Evolutionary conservation across 768 basidiomycete genomes (phyloP).

Genomic region (Mycena haematopus): DNA sequence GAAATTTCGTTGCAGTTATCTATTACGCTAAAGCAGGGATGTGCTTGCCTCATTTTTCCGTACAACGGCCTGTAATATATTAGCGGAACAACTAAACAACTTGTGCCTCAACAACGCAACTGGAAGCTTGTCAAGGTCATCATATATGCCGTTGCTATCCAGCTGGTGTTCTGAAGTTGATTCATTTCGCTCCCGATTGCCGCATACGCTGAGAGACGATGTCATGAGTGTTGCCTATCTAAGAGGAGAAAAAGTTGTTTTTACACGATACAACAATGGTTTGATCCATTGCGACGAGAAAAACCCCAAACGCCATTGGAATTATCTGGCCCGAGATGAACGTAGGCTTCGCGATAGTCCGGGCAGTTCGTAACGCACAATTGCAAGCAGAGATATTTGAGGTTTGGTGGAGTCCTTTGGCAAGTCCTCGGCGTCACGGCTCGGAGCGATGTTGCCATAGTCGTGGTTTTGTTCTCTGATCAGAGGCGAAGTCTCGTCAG

Average conservation of each 20-base stretch:
- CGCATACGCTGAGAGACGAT: slow-evolving; percentile 49
- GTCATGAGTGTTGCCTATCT: not conserved
- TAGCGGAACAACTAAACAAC: not conserved
- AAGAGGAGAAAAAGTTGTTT: slow-evolving; percentile 9
- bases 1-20: slow-evolving; percentile 9
- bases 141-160: slow-evolving; percentile 71
- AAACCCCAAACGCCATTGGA: slow-evolving; percentile 55
- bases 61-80: slow-evolving; percentile 57
- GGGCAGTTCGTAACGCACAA: slow-evolving; percentile 34
- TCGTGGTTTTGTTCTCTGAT: slow-evolving; percentile 26
- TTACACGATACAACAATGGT: slow-evolving; percentile 57
- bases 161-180: slow-evolving; percentile 68
- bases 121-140: slow-evolving; percentile 66
- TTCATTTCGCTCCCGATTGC: slow-evolving; percentile 65
- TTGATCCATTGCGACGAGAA: slow-evolving; percentile 55
- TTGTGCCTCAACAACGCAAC: slow-evolving; percentile 40
- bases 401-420: slow-evolving; percentile 14
- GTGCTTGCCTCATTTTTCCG: slow-evolving; percentile 54
- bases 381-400: slow-evolving; percentile 11
- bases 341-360: not conserved
- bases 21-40: not conserved
- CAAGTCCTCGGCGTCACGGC: slow-evolving; percentile 9
- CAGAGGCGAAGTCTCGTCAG: slow-evolving; percentile 45
- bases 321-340: slow-evolving; percentile 40
- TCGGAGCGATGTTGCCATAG: slow-evolving; percentile 22